A percentile compares a stretch with the other conserved stretches of the same genome.
Conservation (phyloP, 1,284 basidiomycete species). For the Marasmius oreades region DNA sequence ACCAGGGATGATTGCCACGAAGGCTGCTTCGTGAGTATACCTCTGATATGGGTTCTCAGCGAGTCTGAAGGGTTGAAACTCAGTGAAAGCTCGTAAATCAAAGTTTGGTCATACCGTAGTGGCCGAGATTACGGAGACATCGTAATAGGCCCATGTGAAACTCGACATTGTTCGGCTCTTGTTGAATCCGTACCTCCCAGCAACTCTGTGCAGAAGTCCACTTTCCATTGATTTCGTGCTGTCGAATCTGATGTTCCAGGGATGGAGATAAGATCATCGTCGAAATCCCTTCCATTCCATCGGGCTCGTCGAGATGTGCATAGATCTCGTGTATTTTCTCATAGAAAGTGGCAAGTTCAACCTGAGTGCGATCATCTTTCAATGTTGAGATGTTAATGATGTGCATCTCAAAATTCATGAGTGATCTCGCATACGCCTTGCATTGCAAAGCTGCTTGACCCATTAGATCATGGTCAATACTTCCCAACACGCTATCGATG, state of each 20-base stretch:
- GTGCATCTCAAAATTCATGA: slow-evolving; percentile 93
- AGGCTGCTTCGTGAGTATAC: slow-evolving; percentile 83
- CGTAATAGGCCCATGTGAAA: slow-evolving; percentile 89
- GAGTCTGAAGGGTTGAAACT: slow-evolving; percentile 61
- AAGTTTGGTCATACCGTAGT: slow-evolving; percentile 69
- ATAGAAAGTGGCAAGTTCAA: slow-evolving; percentile 75
- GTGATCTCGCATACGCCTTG: slow-evolving; percentile 89
- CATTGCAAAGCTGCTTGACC: slow-evolving; percentile 93
- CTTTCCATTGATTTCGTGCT: slow-evolving; percentile 95
- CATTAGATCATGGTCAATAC: slow-evolving; percentile 86
- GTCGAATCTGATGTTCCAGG: slow-evolving; percentile 94
- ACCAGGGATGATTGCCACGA: slow-evolving; percentile 80
- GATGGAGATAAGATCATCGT: slow-evolving; percentile 87
- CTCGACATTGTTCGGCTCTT: slow-evolving; percentile 84
- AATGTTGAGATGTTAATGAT: slow-evolving; percentile 49
- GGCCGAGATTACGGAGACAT: slow-evolving; percentile 92
- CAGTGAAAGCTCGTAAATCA: background rate
- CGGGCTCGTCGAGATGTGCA: slow-evolving; percentile 93
- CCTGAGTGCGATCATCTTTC: slow-evolving; percentile 38
- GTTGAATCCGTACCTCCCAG: slow-evolving; percentile 97
- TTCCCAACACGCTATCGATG: slow-evolving; percentile 78
- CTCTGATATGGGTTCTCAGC: slow-evolving; percentile 91
- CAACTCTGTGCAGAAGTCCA: slow-evolving; percentile 99
- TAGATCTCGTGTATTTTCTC: slow-evolving; percentile 96
- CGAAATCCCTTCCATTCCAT: slow-evolving; percentile 99